phyloP scores from a whole-genome alignment of 2,329 filamentous ascomycete species.

The Calcarisporium arbuscula region DNA sequence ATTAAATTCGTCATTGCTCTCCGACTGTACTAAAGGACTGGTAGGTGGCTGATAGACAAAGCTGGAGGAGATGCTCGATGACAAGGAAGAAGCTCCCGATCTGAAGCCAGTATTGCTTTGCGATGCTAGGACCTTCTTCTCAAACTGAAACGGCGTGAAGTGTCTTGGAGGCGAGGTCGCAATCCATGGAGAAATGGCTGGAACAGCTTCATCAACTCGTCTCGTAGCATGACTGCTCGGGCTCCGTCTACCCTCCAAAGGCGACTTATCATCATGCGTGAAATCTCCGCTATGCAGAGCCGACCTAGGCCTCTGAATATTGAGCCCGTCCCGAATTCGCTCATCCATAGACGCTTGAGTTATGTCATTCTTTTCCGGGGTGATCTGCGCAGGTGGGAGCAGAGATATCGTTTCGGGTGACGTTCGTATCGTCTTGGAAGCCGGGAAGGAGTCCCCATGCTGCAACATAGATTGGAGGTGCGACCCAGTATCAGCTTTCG shows the following conservation, averaged over 20 bases:
- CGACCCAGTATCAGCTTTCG: slow-evolving; percentile 5
- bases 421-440: slow-evolving; percentile 19
- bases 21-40: slow-evolving; percentile 83
- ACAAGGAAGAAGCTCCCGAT: slow-evolving; percentile 53
- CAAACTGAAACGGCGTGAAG: slow-evolving; percentile 40
- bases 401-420: slow-evolving; percentile 32
- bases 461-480: slow-evolving; percentile 34
- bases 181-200: slow-evolving; percentile 36
- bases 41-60: slow-evolving; percentile 86
- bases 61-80: slow-evolving; percentile 68
- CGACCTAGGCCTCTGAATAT: slow-evolving; percentile 78
- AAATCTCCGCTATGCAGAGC: slow-evolving; percentile 64
- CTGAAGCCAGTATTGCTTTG: slow-evolving; percentile 29
- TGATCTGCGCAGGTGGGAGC: slow-evolving; percentile 41
- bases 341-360: slow-evolving; percentile 26
- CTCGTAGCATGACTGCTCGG: slow-evolving; percentile 1
- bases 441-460: slow-evolving; percentile 11
- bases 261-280: slow-evolving; percentile 34
- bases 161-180: slow-evolving; percentile 51
- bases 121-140: slow-evolving; percentile 23
- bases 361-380: slow-evolving; percentile 43
- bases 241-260: slow-evolving; percentile 9
- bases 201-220: slow-evolving; percentile 13
- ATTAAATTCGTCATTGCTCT: slow-evolving; percentile 70
- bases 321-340: slow-evolving; percentile 46